Evolutionary conservation across 176 grass and related monocot species (phyloP), one percentile per base, ranked within the genome.

Genomic region (Carex cristatella): DNA sequence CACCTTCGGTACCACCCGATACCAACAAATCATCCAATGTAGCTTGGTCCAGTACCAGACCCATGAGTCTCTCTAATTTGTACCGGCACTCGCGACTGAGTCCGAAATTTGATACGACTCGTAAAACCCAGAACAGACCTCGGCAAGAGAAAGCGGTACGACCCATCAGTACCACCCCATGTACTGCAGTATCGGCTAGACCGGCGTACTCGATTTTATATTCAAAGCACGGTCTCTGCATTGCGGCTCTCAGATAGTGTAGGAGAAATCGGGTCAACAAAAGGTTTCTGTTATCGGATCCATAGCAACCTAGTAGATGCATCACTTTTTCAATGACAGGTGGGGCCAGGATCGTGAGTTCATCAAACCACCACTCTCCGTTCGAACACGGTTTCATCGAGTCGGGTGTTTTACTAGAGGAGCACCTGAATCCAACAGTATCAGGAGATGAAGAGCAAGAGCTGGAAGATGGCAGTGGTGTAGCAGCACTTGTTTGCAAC

Each of bases 361-460:
- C 93, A 32, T 98, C 96, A 18, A 87, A 95, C 96, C 96, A 98
- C 96, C 96, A 98, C 70, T 98, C 93, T 84, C 78, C 72, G 54
- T 82, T 84, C 30, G 75, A 83, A 79, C 88, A 92, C 3, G 91
- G 91, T 86, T 60, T 86, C 69, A 89, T 69, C 3, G 94, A 92
- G 10, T 94, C 94, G 0, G 90, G 75, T n/a, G 90, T 97, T 82
- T 92, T 97, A 40, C 66, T 65, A n/a, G 75, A 92, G 15, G 92
- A 94, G 84, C 84, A 84, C 53, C 84, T 71, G 23, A 92, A 88
- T 8, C 86, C 92, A 4, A 33, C 38, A 33, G 87, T 88, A 65
- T 94, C 92, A 1, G 90, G 89, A 44, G 94, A 97, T 18, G 92
- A 97, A 27, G 94, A 87, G 14, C 87, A 94, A 1, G 91, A 81